Conservation (phyloP, 1,284 basidiomycete species). For the Coriolopsis trogii region DNA sequence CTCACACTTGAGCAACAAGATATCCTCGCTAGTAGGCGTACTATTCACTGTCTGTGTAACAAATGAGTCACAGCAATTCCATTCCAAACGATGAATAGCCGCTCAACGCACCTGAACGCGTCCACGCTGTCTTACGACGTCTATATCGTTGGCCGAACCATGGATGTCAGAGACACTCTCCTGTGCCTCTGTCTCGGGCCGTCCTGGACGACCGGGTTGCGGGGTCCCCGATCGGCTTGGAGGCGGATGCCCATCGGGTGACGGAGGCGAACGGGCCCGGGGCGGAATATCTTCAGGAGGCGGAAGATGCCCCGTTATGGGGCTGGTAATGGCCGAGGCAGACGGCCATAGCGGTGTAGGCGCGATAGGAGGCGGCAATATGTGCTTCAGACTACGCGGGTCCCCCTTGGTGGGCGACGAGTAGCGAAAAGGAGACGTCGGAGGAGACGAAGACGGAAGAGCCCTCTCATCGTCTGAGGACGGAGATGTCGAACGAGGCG, state of each 20-base stretch:
- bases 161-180: too few species aligned
- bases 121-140: too few species aligned
- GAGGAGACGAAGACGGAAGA: background rate
- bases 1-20: background rate
- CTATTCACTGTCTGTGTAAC: too few species aligned
- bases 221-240: background rate
- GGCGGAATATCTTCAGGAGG: background rate
- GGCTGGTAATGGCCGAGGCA: background rate
- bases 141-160: too few species aligned
- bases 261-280: background rate
- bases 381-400: background rate
- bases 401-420: background rate
- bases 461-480: background rate
- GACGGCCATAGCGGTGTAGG: background rate
- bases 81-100: too few species aligned
- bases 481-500: background rate
- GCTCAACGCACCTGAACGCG: too few species aligned
- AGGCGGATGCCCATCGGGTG: background rate
- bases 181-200: too few species aligned
- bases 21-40: too few species aligned
- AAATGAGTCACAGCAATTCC: too few species aligned
- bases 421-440: background rate
- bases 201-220: conserved; percentile 1
- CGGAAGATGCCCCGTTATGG: background rate
- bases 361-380: background rate